Evolutionary conservation across 768 basidiomycete genomes (phyloP), one percentile per base, ranked within the genome.

Genomic region (Agaricus blazei): DNA sequence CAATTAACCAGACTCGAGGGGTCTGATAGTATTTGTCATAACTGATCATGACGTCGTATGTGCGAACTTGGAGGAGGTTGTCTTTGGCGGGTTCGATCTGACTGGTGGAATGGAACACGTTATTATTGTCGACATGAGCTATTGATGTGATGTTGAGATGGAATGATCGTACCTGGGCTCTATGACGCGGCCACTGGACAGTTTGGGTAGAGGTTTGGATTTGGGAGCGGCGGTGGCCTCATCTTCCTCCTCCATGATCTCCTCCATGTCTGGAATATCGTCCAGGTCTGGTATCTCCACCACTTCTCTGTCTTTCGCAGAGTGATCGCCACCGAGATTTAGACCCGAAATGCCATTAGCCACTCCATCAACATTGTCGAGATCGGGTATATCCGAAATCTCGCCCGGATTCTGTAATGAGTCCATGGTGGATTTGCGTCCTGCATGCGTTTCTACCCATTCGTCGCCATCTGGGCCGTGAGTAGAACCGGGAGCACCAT

Each of bases 21-120:
- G 95, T 98, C 70, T 98, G 97, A 72, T 99, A 98, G 72, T 95
- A 96, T 75, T 98, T 99, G 81, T 99, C 97, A 70, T 98, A 99
- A 47, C 92, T 93, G 76, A 99, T 98, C 88, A 97, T 92, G 65
- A 98, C 95, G 69, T 99, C 97, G 75, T 99, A 99, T 9, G 96
- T 99, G 65, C 97, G 84, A 40, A 98, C 93, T 79, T 95, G 92
- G 41, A 98, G 76, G 27, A 98, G 77, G 64, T 97, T 97, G 54
- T 83, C 84, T 58, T 85, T 90, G 34, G 84, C 82, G 23, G 80
- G 76, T 60, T 87, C 84, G 19, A 79, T 73, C 62, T 82, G 72
- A 59, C 87, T 91, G 58, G 37, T 48, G 29, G 37, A 49, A 26
- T 46, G 49, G 54, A 14, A 26, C 41, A 28, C 37, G 19, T 45